Percentiles rank a stretch among this genome's conserved stretches.
Evolutionary conservation across 2,329 filamentous ascomycete species (phyloP).

Genomic region (Neospermospora avenae): DNA sequence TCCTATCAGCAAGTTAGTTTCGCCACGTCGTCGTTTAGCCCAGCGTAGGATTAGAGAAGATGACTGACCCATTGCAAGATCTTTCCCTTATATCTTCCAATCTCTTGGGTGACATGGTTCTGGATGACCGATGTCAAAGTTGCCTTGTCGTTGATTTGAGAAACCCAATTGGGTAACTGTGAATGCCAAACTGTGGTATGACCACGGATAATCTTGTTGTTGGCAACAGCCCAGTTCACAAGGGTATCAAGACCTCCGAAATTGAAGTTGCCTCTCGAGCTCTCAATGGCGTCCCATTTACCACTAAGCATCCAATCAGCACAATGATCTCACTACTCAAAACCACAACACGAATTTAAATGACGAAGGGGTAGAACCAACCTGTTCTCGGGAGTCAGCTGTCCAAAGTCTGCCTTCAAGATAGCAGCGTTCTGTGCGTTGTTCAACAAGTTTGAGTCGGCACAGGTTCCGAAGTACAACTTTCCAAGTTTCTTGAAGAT

Average conservation of each 20-base stretch:
- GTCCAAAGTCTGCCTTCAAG: slow-evolving; percentile 61
- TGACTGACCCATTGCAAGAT: slow-evolving; percentile 35
- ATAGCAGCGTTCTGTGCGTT: slow-evolving; percentile 49
- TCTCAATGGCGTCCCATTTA: slow-evolving; percentile 61
- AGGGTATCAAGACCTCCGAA: slow-evolving; percentile 48
- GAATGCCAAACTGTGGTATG: slow-evolving; percentile 69
- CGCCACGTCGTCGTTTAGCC: too few relatives aligned
- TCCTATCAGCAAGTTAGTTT: slow-evolving; percentile 40
- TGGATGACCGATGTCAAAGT: slow-evolving; percentile 54
- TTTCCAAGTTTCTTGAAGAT: slow-evolving; percentile 61
- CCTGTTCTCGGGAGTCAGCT: slow-evolving; percentile 65
- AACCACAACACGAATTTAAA: neutral
- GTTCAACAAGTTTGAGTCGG: slow-evolving; percentile 52
- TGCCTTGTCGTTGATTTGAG: slow-evolving; percentile 46
- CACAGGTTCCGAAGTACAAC: slow-evolving; percentile 58
- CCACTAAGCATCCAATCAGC: neutral
- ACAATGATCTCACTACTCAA: neutral
- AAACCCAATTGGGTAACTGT: slow-evolving; percentile 58
- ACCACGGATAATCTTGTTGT: slow-evolving; percentile 58
- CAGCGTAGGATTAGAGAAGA: neutral
- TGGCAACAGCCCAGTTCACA: slow-evolving; percentile 54
- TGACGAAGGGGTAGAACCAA: slow-evolving; percentile 38
- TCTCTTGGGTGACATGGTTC: slow-evolving; percentile 56
- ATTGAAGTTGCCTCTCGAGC: neutral
- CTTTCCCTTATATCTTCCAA: slow-evolving; percentile 60